A percentile compares a stretch with the other conserved stretches of the same genome.
Conservation (phyloP, 2,329 filamentous ascomycete genomes). For the Coniochaeta ligniaria region DNA sequence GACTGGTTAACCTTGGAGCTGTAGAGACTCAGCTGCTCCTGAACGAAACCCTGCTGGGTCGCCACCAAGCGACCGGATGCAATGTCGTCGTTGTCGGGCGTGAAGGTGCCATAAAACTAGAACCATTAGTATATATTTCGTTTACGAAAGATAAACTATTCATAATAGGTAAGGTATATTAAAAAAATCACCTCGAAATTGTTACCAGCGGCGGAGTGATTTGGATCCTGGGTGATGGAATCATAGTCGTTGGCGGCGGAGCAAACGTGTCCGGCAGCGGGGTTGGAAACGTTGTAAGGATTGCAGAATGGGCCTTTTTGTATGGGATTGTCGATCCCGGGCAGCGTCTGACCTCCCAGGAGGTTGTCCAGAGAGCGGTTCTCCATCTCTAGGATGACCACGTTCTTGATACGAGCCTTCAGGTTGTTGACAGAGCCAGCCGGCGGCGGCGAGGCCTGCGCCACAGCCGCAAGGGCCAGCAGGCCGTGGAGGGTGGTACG, state of each 20-base stretch:
- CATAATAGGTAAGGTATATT: no score
- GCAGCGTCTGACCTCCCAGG: conserved; percentile 29
- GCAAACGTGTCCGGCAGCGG: conserved; percentile 16
- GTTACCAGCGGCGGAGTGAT: conserved; percentile 32
- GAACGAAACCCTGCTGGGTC: conserved; percentile 27
- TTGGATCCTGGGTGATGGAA: conserved; percentile 31
- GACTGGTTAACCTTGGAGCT: conserved; percentile 20
- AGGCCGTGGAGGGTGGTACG: background rate
- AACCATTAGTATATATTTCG: no score
- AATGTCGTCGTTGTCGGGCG: conserved; percentile 27
- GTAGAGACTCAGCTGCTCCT: conserved; percentile 30
- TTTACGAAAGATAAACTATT: no score
- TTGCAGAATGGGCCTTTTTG: conserved; percentile 34
- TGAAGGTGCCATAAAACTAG: conserved; percentile 32
- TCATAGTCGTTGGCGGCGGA: conserved; percentile 27
- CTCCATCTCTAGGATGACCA: conserved; percentile 38
- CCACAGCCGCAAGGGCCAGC: background rate
- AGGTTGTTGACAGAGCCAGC: background rate
- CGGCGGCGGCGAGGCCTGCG: background rate
- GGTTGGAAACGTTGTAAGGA: conserved; percentile 24
- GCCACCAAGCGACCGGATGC: conserved; percentile 20
- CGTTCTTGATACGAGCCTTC: conserved; percentile 36
- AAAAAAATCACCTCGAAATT: no score
- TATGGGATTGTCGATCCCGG: conserved; percentile 31
- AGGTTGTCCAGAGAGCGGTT: conserved; percentile 37